A percentile compares a stretch with the other conserved stretches of the same genome.
Evolutionary conservation across 2,329 filamentous ascomycete species (phyloP).

Genomic region (Penicillium sp.): DNA sequence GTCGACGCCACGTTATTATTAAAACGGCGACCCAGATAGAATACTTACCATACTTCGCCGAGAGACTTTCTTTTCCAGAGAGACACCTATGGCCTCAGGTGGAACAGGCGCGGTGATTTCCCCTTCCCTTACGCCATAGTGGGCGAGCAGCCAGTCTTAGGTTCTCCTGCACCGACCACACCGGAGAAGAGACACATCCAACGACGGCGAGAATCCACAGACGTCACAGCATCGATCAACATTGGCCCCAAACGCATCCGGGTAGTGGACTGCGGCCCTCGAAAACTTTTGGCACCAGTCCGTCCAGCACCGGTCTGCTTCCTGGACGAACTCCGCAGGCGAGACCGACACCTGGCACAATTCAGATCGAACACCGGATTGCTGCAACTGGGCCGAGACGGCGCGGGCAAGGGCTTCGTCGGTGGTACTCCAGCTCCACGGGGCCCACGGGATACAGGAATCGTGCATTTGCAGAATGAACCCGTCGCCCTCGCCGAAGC

Average conservation of each 20-base stretch:
- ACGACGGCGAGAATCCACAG: slow-evolving; percentile 6
- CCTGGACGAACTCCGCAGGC: not conserved
- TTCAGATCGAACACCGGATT: slow-evolving; percentile 3
- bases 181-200: slow-evolving; percentile 2
- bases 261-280: not conserved
- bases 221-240: slow-evolving; percentile 2
- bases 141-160: too few species aligned
- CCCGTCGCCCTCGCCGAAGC: slow-evolving; percentile 1
- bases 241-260: not conserved
- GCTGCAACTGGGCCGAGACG: slow-evolving; percentile 1
- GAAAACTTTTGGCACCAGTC: not conserved
- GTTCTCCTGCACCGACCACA: slow-evolving; percentile 1
- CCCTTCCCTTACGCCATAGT: too few species aligned
- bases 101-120: too few species aligned
- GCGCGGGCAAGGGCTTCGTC: slow-evolving; percentile 1
- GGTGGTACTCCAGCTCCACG: slow-evolving; percentile 6
- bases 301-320: not conserved
- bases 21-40: too few species aligned
- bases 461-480: not conserved
- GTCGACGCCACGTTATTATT: too few species aligned
- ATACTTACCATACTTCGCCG: too few species aligned
- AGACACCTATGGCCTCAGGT: too few species aligned
- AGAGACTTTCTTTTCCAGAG: too few species aligned
- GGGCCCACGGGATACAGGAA: slow-evolving; percentile 3
- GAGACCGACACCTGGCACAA: slow-evolving; percentile 3